A percentile compares a stretch with the other conserved stretches of the same genome.
phyloP scores from a whole-genome alignment of 192 early-diverging fungal genomes.

The Linnemannia elongata region DNA sequence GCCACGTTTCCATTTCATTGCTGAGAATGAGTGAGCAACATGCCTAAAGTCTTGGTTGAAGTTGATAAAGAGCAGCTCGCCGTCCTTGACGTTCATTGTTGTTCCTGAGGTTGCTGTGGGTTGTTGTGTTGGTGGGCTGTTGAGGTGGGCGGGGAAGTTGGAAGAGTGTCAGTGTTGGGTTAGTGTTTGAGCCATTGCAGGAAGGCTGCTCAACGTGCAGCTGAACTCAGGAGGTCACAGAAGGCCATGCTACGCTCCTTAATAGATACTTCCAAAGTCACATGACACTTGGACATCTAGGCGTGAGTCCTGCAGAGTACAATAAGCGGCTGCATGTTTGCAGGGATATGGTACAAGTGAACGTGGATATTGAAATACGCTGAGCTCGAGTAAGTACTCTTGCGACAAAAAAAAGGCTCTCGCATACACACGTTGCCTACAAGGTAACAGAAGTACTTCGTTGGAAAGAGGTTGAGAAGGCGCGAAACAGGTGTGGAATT shows the following conservation, averaged over 20 bases:
- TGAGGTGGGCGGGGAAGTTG: background rate
- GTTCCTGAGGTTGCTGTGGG: background rate
- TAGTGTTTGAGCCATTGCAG: too few species aligned
- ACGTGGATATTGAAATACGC: too few species aligned
- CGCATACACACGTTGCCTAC: background rate
- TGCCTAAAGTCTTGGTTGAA: constrained; percentile 85
- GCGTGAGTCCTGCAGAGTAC: too few species aligned
- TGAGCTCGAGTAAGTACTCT: too few species aligned
- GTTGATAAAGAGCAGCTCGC: constrained; percentile 79
- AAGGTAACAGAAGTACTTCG: background rate
- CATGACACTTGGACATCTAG: background rate
- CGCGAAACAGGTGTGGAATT: background rate
- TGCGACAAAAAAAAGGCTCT: background rate
- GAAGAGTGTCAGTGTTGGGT: too few species aligned
- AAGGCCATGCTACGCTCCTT: background rate
- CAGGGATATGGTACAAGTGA: too few species aligned
- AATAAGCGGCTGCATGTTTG: too few species aligned
- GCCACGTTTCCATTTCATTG: background rate
- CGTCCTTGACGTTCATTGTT: constrained; percentile 48
- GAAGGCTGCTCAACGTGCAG: background rate
- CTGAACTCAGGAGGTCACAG: background rate
- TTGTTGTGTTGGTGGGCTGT: background rate
- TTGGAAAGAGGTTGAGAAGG: background rate
- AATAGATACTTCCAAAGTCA: background rate
- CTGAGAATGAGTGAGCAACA: background rate